Evolutionary conservation across 2,329 filamentous ascomycete genomes (phyloP).

Genomic region (Zopfia rhizophila): DNA sequence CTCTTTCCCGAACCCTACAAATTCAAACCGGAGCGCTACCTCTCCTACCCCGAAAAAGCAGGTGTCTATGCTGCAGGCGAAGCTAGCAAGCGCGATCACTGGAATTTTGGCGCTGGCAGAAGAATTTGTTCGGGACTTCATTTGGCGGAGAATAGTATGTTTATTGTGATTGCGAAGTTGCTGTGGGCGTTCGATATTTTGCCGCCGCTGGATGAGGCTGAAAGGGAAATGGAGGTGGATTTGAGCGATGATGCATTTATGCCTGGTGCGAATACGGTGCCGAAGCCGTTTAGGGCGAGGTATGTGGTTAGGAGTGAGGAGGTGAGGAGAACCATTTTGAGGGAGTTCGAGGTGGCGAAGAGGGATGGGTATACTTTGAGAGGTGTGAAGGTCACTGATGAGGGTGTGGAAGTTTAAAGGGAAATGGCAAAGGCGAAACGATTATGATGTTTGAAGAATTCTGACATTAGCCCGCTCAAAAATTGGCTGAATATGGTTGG

Average conservation of each 20-base stretch:
- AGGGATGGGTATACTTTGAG: slow-evolving; percentile 45
- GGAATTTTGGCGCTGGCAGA: slow-evolving; percentile 56
- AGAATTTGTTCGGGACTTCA: slow-evolving; percentile 56
- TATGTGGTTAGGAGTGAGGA: slow-evolving; percentile 37
- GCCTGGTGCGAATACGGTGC: slow-evolving; percentile 41
- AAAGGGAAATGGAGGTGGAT: slow-evolving; percentile 49
- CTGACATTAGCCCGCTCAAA: too few species aligned
- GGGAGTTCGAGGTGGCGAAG: slow-evolving; percentile 39
- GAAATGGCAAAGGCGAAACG: too few species aligned
- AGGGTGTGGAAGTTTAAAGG: slow-evolving; percentile 31
- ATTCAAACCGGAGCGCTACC: slow-evolving; percentile 59
- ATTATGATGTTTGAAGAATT: too few species aligned
- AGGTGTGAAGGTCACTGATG: slow-evolving; percentile 41
- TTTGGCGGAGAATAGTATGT: slow-evolving; percentile 57
- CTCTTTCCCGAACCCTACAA: slow-evolving; percentile 47
- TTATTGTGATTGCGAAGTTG: slow-evolving; percentile 55
- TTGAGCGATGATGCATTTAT: slow-evolving; percentile 47
- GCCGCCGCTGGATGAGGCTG: slow-evolving; percentile 49
- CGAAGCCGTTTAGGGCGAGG: slow-evolving; percentile 43
- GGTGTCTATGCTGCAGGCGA: slow-evolving; percentile 47
- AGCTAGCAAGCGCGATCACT: slow-evolving; percentile 46
- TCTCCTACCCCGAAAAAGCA: slow-evolving; percentile 40
- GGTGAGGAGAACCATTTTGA: slow-evolving; percentile 28
- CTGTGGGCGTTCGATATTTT: slow-evolving; percentile 61
- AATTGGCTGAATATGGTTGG: too few species aligned